Percentiles rank a stretch among this genome's conserved stretches.
Evolutionary conservation across 164 flowering plant species (phyloP).

Genomic region (Magnolia sinica): DNA sequence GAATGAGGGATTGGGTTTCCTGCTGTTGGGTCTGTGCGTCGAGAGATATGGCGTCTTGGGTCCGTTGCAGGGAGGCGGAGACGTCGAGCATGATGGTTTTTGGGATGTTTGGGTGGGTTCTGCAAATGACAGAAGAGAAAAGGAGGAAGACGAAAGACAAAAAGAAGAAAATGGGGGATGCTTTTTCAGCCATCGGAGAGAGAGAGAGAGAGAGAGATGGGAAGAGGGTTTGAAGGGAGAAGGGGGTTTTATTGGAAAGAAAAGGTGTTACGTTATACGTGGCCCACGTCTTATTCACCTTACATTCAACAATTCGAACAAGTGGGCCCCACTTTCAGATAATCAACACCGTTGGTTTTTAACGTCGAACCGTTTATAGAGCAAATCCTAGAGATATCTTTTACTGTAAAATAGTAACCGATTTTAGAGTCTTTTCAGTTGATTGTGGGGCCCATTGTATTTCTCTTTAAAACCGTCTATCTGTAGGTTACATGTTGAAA

Average conservation of each 20-base stretch:
- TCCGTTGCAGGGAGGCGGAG: constrained; percentile 34
- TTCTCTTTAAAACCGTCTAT: too few relatives aligned
- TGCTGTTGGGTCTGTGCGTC: constrained; percentile 2
- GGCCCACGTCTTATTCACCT: background rate
- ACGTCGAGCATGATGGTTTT: constrained; percentile 48
- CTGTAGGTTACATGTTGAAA: too few relatives aligned
- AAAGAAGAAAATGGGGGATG: background rate
- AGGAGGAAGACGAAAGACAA: background rate
- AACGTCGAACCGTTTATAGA: too few relatives aligned
- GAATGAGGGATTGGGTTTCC: constrained; percentile 10
- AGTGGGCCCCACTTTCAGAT: background rate
- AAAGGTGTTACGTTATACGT: background rate
- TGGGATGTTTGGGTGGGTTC: constrained; percentile 8
- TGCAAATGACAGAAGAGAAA: constrained; percentile 1
- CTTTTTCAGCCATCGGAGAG: constrained; percentile 13
- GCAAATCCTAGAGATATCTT: too few relatives aligned
- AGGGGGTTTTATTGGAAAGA: constrained; percentile 1
- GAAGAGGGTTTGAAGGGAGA: background rate
- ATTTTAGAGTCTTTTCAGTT: too few relatives aligned
- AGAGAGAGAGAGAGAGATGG: background rate
- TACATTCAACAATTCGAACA: background rate
- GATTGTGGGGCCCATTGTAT: too few relatives aligned
- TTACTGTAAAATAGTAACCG: too few relatives aligned
- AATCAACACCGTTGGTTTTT: too few relatives aligned
- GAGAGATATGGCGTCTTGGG: constrained; percentile 31